These are phyloP conservation scores for Dryas alaskensis DNA, from an alignment of 306 rosid genomes.

Conservation along the genomic window DNA sequence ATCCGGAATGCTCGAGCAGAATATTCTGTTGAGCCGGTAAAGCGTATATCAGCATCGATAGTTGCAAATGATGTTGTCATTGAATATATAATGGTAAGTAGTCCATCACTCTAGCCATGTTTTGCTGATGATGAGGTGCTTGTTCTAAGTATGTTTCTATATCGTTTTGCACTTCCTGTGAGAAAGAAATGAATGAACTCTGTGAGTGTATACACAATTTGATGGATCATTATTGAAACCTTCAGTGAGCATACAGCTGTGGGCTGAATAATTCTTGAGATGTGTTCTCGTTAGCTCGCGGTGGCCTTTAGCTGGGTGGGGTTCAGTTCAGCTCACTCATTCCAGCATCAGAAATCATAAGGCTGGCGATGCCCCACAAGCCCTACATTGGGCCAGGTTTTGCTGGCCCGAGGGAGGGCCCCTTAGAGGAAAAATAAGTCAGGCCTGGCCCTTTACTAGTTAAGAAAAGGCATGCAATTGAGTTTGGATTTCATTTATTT, in stretches of 20 bases:
- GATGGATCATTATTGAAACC: neutral
- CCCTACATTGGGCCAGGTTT: neutral
- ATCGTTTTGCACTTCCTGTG: neutral
- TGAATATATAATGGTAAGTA: conserved; percentile 69
- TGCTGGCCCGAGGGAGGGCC: neutral
- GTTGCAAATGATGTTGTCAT: conserved; percentile 83
- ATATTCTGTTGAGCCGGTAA: conserved; percentile 94
- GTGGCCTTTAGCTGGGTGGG: neutral
- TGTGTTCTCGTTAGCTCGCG: neutral
- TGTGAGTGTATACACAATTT: neutral
- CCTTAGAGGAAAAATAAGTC: neutral
- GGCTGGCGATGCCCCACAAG: neutral
- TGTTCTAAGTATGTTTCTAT: neutral
- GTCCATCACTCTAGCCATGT: neutral
- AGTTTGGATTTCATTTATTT: neutral
- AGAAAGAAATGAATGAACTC: neutral
- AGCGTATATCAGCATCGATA: conserved; percentile 78
- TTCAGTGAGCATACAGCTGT: neutral
- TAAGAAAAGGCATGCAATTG: neutral
- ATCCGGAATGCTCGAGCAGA: conserved; percentile 93
- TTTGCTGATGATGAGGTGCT: neutral
- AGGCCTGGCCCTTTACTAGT: neutral
- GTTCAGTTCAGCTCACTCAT: neutral
- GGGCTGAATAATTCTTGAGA: neutral
- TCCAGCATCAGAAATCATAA: neutral